Evolutionary conservation across 768 basidiomycete genomes (phyloP), one percentile per base, ranked within the genome.

Genomic region (Clavaria fumosa): DNA sequence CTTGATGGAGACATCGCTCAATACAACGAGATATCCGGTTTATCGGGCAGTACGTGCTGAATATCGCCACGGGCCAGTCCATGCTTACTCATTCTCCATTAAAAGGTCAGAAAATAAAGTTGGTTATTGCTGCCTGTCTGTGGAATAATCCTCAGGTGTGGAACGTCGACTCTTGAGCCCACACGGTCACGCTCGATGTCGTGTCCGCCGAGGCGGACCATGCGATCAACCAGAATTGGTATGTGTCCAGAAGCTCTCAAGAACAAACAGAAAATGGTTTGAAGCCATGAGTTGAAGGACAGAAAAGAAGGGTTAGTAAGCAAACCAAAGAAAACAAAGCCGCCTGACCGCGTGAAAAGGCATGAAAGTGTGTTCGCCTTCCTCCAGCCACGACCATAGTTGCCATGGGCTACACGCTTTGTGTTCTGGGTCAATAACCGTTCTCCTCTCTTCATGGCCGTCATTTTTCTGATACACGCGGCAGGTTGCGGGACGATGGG

Each of bases 401-500:
- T n/a, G n/a, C n/a, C n/a, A 91, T 91, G 89, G 89, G 88, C 14
- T 93, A 95, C 58, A 90, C 85, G 36, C 72, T 93, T 38, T 89
- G 86, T 51, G 75, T 91, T 20, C 59, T 95, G 63, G 89, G 89
- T 64, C 27, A 65, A 43, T 39, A 45, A 27, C 43, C 30, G 23
- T 40, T 34, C 39, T 44, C 23, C 31, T 34, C 39, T 14, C 3
- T 15, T 30, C 41, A 24, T 27, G 18, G 31, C 9, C 32, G 23
- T 44, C 40, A 46, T 23, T 36, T 38, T 39, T 41, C 38, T 48
- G 42, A 45, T 45, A 43, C 39, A 48, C n/a, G n/a, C n/a, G n/a
- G n/a, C 37, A 79, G 95, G 93, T 67, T 97, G 95, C 57, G 95
- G 95, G 40, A 97, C 93, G 7, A 97, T 99, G 95, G 95, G 95